Conservation (phyloP, 2,329 filamentous ascomycete genomes). For the Botrytis squamosa region DNA sequence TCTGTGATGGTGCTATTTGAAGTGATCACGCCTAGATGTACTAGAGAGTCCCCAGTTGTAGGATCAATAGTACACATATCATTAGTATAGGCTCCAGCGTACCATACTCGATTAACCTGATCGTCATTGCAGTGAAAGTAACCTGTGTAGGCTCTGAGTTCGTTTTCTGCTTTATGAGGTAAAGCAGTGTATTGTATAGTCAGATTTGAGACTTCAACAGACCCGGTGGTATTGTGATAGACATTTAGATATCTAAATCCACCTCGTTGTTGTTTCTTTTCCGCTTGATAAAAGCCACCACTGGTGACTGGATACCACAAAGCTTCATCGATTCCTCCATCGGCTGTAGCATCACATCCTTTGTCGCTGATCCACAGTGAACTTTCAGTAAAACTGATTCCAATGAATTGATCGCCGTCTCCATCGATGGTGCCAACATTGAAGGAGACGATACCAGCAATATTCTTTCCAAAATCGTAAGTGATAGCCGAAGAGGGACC, state of each 20-base stretch:
- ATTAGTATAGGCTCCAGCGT: constrained; percentile 47
- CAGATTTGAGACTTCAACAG: constrained; percentile 36
- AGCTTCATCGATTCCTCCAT: constrained; percentile 47
- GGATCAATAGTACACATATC: constrained; percentile 27
- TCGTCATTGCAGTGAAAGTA: constrained; percentile 52
- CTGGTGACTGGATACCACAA: constrained; percentile 47
- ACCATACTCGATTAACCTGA: constrained; percentile 54
- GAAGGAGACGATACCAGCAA: constrained; percentile 43
- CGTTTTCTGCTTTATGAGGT: constrained; percentile 36
- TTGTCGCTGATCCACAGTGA: constrained; percentile 49
- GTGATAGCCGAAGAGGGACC: constrained; percentile 41
- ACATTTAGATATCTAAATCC: constrained; percentile 53
- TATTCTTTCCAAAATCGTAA: constrained; percentile 43
- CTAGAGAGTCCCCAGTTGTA: constrained; percentile 36
- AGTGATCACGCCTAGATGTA: constrained; percentile 14
- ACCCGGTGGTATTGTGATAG: constrained; percentile 40
- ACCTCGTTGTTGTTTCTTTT: constrained; percentile 46
- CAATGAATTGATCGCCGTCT: constrained; percentile 38
- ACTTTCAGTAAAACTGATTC: constrained; percentile 44
- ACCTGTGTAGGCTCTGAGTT: constrained; percentile 48
- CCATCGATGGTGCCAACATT: constrained; percentile 34
- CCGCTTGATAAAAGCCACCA: constrained; percentile 45
- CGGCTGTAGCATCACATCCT: constrained; percentile 47
- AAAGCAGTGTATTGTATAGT: constrained; percentile 42
- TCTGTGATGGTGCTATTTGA: background rate